Evolutionary conservation across 2,329 filamentous ascomycete species (phyloP).

Genomic region (Phialophora expanda): DNA sequence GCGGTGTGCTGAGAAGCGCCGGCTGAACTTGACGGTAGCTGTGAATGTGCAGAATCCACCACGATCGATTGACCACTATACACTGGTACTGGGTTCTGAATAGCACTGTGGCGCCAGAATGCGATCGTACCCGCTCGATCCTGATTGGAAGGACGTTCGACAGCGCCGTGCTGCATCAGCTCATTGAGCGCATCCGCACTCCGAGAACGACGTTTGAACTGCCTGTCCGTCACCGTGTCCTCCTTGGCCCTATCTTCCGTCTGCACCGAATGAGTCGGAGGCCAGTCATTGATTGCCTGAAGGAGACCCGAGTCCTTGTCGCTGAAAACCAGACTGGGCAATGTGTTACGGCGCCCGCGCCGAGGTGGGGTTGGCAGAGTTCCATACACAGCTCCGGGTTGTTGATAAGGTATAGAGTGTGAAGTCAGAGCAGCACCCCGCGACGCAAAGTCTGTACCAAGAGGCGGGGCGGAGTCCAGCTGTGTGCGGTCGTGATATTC

Average conservation of each 20-base stretch:
- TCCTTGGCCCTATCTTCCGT: slow-evolving; percentile 21
- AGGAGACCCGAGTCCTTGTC: slow-evolving; percentile 44
- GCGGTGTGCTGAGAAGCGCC: slow-evolving; percentile 22
- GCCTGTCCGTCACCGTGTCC: slow-evolving; percentile 32
- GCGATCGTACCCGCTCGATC: slow-evolving; percentile 50
- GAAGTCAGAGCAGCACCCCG: slow-evolving; percentile 35
- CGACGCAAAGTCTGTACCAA: slow-evolving; percentile 4
- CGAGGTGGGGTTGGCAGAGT: slow-evolving; percentile 20
- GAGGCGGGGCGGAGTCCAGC: slow-evolving; percentile 16
- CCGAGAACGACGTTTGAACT: slow-evolving; percentile 51
- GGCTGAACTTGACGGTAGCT: slow-evolving; percentile 12
- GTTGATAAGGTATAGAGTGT: slow-evolving; percentile 28
- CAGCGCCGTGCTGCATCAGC: slow-evolving; percentile 41
- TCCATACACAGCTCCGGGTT: slow-evolving; percentile 19
- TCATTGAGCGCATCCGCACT: slow-evolving; percentile 51
- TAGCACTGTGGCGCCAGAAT: slow-evolving; percentile 45
- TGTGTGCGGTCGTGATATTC: slow-evolving; percentile 21
- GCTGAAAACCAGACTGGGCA: slow-evolving; percentile 52
- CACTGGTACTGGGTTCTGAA: slow-evolving; percentile 40
- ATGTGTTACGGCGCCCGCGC: slow-evolving; percentile 48
- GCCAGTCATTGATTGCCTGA: slow-evolving; percentile 17
- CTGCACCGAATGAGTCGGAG: neutral
- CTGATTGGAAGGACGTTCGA: slow-evolving; percentile 48
- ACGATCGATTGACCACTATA: slow-evolving; percentile 33
- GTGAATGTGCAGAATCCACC: slow-evolving; percentile 29